These are phyloP conservation scores for Tetrastigma voinierianum DNA, from an alignment of 164 flowering plant genomes.

Conservation along the genomic window DNA sequence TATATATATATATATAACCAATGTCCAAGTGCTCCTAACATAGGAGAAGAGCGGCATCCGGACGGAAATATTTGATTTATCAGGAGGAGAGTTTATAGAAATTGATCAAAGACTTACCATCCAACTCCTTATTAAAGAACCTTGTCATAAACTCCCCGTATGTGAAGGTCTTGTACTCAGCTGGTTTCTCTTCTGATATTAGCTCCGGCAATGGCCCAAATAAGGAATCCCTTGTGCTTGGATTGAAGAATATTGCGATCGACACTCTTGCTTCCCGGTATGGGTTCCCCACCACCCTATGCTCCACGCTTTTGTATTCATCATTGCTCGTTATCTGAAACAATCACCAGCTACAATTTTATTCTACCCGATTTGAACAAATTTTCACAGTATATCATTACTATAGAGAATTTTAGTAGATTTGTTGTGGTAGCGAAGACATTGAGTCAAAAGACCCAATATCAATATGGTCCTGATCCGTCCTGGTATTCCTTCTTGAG, in stretches of 20 bases:
- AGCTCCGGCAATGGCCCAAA: conserved; percentile 58
- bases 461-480: too few species aligned
- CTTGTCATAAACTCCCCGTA: conserved; percentile 27
- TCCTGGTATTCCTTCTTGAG: too few species aligned
- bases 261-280: conserved; percentile 35
- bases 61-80: too few species aligned
- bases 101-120: conserved; percentile 33
- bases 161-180: conserved; percentile 30
- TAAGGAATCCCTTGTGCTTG: conserved; percentile 21
- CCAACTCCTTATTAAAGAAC: conserved; percentile 37
- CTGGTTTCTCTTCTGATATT: conserved; percentile 40
- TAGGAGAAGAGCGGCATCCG: too few species aligned
- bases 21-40: too few species aligned
- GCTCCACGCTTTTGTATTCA: conserved; percentile 51
- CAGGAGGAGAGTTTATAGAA: conserved; percentile 30
- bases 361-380: too few species aligned
- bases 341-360: too few species aligned
- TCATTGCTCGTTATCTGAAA: conserved; percentile 49
- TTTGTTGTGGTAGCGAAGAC: too few species aligned
- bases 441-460: too few species aligned
- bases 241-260: conserved; percentile 37
- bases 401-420: too few species aligned
- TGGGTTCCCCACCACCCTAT: conserved; percentile 50
- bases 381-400: too few species aligned
- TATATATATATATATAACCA: too few species aligned